These are phyloP conservation scores for Populus tomentosa DNA, from an alignment of 441 rosid genomes.

Conservation along the genomic window DNA sequence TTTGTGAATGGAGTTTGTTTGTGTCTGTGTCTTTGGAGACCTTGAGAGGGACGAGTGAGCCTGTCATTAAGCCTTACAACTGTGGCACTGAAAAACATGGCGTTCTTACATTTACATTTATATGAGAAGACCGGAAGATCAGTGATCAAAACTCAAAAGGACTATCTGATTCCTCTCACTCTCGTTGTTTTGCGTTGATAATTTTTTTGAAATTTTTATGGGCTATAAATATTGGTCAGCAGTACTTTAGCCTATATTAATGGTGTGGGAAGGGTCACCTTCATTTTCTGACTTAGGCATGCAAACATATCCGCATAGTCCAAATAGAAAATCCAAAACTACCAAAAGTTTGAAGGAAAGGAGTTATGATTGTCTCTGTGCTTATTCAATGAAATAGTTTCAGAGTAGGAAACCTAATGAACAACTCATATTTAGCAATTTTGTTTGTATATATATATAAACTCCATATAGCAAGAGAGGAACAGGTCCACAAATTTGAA, in stretches of 20 bases:
- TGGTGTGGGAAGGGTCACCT: constrained; percentile 28
- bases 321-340: constrained; percentile 46
- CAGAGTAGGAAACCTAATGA: constrained; percentile 19
- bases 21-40: constrained; percentile 24
- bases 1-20: constrained; percentile 32
- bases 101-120: constrained; percentile 26
- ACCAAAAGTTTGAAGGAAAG: constrained; percentile 22
- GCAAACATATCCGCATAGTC: constrained; percentile 37
- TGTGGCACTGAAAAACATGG: constrained; percentile 89
- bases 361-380: constrained; percentile 17
- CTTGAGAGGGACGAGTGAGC: constrained; percentile 40
- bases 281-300: constrained; percentile 22
- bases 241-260: constrained; percentile 17
- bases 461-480: no score
- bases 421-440: background rate
- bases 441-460: no score
- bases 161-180: constrained; percentile 2
- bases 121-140: constrained; percentile 14
- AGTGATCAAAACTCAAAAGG: constrained; percentile 6
- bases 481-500: background rate
- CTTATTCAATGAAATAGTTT: constrained; percentile 35
- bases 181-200: constrained; percentile 6
- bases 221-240: constrained; percentile 31
- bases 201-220: constrained; percentile 13
- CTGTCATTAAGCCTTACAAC: constrained; percentile 38